phyloP scores from a whole-genome alignment of 345 rosid species.

The Dovyalis caffra region DNA sequence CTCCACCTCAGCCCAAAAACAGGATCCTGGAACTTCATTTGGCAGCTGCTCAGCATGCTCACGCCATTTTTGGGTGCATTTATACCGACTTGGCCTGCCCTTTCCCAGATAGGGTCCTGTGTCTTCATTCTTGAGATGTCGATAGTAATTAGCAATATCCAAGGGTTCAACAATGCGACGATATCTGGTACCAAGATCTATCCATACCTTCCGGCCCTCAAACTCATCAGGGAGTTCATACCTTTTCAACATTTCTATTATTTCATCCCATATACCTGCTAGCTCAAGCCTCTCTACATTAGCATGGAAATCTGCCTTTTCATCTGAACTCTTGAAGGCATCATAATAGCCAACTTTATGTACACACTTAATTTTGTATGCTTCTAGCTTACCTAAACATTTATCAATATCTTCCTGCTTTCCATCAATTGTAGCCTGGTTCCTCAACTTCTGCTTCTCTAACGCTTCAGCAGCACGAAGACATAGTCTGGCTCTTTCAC shows the following conservation, averaged over 20 bases:
- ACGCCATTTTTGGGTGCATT: constrained; percentile 55
- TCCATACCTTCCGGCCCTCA: constrained; percentile 42
- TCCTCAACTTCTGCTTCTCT: constrained; percentile 48
- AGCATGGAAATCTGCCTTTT: constrained; percentile 53
- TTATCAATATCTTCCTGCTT: constrained; percentile 29
- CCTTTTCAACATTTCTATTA: constrained; percentile 58
- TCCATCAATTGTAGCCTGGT: constrained; percentile 20
- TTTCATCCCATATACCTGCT: constrained; percentile 73
- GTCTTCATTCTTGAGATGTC: constrained; percentile 78
- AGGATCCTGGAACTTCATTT: constrained; percentile 40
- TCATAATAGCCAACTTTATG: constrained; percentile 54
- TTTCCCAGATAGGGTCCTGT: constrained; percentile 61
- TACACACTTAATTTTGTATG: constrained; percentile 37
- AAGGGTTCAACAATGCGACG: constrained; percentile 66
- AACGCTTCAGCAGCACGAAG: constrained; percentile 54
- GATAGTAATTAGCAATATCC: constrained; percentile 72
- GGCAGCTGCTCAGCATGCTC: constrained; percentile 41
- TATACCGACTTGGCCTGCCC: constrained; percentile 73
- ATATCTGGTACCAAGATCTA: constrained; percentile 43
- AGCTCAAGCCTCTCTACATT: constrained; percentile 65
- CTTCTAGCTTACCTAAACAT: constrained; percentile 16
- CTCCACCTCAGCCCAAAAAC: constrained; percentile 82
- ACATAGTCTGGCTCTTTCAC: constrained; percentile 52
- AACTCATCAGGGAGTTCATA: constrained; percentile 63
- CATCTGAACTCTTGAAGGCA: constrained; percentile 47